Evolutionary conservation across 2,329 filamentous ascomycete species (phyloP).

Genomic region (Huntiella moniliformis): DNA sequence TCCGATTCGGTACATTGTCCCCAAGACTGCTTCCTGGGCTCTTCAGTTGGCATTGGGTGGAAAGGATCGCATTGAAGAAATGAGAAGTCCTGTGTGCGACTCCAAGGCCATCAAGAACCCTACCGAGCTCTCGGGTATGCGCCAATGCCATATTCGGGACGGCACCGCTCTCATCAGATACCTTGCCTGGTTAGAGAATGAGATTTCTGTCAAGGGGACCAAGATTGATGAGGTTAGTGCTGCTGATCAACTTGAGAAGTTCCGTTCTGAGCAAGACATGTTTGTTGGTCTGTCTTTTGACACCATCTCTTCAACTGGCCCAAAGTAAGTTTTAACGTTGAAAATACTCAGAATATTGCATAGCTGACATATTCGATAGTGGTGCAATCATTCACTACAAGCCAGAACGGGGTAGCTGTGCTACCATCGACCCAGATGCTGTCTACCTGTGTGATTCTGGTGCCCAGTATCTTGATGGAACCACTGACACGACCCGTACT

Average conservation of each 20-base stretch:
- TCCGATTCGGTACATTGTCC: constrained; percentile 58
- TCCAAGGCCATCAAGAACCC: constrained; percentile 91
- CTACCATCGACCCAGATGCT: constrained; percentile 62
- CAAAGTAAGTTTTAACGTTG: constrained; percentile 32
- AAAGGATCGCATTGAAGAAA: constrained; percentile 66
- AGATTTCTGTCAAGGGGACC: constrained; percentile 54
- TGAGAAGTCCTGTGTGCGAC: constrained; percentile 71
- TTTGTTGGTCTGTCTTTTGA: constrained; percentile 87
- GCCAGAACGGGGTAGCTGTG: constrained; percentile 65
- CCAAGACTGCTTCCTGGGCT: constrained; percentile 84
- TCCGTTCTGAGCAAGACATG: constrained; percentile 47
- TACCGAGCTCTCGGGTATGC: constrained; percentile 78
- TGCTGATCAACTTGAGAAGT: constrained; percentile 74
- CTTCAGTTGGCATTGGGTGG: constrained; percentile 72
- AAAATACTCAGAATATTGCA: constrained; percentile 6
- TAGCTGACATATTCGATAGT: constrained; percentile 27
- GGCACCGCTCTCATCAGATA: constrained; percentile 80
- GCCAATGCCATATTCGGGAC: constrained; percentile 80
- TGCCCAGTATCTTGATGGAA: constrained; percentile 89
- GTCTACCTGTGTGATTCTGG: constrained; percentile 95
- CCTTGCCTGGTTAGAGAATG: constrained; percentile 91
- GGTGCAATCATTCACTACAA: constrained; percentile 94
- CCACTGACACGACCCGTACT: constrained; percentile 87
- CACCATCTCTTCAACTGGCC: constrained; percentile 85
- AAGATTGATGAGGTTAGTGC: constrained; percentile 72